These are phyloP conservation scores for Plasmodium sp. DNA, from an alignment of 169 alveolate species.

Conservation along the genomic window DNA sequence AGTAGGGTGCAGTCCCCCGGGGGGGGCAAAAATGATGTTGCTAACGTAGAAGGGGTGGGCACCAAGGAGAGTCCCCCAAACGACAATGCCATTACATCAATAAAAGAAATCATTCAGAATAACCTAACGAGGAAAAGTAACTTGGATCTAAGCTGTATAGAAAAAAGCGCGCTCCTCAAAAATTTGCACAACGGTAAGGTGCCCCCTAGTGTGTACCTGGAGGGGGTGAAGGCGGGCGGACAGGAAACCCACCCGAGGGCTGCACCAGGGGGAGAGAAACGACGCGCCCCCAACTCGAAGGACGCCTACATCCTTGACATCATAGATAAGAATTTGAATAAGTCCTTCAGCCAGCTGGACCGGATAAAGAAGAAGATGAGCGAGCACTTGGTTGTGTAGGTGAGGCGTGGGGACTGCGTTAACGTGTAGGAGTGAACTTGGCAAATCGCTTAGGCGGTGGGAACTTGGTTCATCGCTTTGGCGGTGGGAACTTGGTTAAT, in stretches of 20 bases:
- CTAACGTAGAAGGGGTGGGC: not conserved
- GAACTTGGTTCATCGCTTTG: not conserved
- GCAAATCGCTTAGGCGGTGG: not conserved
- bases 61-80: not conserved
- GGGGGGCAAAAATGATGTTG: not conserved
- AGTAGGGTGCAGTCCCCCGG: not conserved
- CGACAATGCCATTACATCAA: slow-evolving; percentile 2
- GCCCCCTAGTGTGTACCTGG: not conserved
- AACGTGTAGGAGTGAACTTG: no score
- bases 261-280: not conserved
- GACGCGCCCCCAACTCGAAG: not conserved
- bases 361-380: slow-evolving; percentile 30
- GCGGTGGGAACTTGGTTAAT: not conserved
- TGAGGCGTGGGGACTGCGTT: not conserved
- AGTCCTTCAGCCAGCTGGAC: slow-evolving; percentile 26
- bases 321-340: slow-evolving; percentile 42
- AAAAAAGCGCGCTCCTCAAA: slow-evolving; percentile 13
- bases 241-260: not conserved
- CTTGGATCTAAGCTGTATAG: not conserved
- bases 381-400: not conserved
- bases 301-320: slow-evolving; percentile 36
- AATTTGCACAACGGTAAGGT: not conserved
- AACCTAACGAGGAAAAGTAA: not conserved
- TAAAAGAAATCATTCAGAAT: slow-evolving; percentile 30
- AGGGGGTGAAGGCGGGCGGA: not conserved